Evolutionary conservation across 2,329 filamentous ascomycete species (phyloP).

Genomic region (Colletotrichum sublineola): DNA sequence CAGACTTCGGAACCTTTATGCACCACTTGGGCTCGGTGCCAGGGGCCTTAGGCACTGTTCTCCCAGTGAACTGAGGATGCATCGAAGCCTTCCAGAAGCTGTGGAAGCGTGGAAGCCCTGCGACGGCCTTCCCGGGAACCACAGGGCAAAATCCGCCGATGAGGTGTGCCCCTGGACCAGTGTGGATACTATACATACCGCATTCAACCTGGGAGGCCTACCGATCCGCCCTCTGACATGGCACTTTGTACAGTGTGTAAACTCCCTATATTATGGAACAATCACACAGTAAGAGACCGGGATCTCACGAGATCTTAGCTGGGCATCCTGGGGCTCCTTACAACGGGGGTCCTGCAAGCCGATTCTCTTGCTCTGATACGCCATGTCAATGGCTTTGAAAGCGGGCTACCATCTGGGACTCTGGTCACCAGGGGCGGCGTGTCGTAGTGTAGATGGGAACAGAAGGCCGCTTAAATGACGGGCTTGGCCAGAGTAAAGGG

Average conservation of each 20-base stretch:
- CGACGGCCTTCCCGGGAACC: conserved; percentile 19
- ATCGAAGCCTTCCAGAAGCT: conserved; percentile 41
- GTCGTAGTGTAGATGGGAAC: conserved; percentile 4
- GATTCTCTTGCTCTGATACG: conserved; percentile 12
- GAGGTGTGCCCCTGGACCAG: conserved; percentile 11
- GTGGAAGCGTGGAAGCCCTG: conserved; percentile 37
- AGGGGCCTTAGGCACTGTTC: conserved; percentile 30
- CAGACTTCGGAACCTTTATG: conserved; percentile 35
- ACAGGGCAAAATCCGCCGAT: conserved; percentile 20
- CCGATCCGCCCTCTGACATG: neutral
- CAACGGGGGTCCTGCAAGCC: conserved; percentile 19
- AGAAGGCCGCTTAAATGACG: conserved; percentile 22
- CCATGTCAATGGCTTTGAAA: conserved; percentile 21
- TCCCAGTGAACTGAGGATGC: conserved; percentile 26
- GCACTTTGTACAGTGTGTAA: conserved; percentile 28
- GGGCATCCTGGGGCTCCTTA: conserved; percentile 3
- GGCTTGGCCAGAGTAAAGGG: conserved; percentile 1
- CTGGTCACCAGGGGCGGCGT: conserved; percentile 23
- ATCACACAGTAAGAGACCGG: conserved; percentile 23
- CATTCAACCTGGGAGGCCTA: neutral
- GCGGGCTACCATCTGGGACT: conserved; percentile 16
- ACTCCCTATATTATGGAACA: neutral
- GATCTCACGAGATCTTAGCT: conserved; percentile 21
- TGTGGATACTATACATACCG: conserved; percentile 2
- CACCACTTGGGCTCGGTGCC: conserved; percentile 22